These are phyloP conservation scores for Xerophyta viscosa DNA, from an alignment of 106 monocot species.

Conservation along the genomic window DNA sequence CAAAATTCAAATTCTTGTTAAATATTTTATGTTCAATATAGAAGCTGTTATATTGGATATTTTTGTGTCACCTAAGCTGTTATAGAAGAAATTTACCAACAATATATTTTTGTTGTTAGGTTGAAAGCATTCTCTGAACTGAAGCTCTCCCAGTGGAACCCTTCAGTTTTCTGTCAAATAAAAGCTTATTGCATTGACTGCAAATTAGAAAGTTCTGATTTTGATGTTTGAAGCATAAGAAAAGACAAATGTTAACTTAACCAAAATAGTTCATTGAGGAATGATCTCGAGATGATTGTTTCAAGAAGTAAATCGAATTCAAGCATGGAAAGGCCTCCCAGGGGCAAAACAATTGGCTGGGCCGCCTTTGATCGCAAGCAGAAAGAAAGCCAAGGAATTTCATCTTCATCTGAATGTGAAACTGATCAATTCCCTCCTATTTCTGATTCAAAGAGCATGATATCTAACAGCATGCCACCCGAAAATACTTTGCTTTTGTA, in stretches of 20 bases:
- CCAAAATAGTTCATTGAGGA: not conserved
- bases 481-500: conserved; percentile 51
- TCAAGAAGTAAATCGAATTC: conserved; percentile 5
- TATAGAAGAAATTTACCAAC: too few species aligned
- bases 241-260: not conserved
- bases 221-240: not conserved
- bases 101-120: not conserved
- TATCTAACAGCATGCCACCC: not conserved
- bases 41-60: too few species aligned
- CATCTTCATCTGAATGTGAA: conserved; percentile 5
- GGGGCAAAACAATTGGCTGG: conserved; percentile 53
- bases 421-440: conserved; percentile 63
- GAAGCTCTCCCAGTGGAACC: conserved; percentile 1
- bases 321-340: conserved; percentile 36
- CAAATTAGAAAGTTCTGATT: not conserved
- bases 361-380: conserved; percentile 67
- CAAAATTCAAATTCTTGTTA: too few species aligned
- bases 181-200: too few species aligned
- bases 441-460: conserved; percentile 9
- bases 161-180: not conserved
- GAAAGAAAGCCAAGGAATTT: conserved; percentile 12
- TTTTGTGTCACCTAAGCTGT: too few species aligned
- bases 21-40: too few species aligned
- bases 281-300: conserved; percentile 8
- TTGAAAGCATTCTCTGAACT: conserved; percentile 1